Conservation (phyloP, 1,284 basidiomycete species). For the Hypsizygus ulmarius region DNA sequence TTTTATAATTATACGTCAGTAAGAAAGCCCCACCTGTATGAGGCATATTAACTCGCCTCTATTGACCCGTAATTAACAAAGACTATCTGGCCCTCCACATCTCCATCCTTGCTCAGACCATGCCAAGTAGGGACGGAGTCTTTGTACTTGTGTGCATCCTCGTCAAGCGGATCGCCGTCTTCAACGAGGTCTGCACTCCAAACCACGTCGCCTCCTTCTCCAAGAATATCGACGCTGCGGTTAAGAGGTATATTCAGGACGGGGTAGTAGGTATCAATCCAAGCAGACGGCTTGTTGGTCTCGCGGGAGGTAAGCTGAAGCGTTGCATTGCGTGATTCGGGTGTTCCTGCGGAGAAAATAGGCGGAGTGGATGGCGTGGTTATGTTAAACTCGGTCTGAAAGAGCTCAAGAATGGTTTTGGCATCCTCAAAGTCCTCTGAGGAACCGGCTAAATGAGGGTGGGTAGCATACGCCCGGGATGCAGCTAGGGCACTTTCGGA, state of each 20-base stretch:
- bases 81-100: conserved; percentile 66
- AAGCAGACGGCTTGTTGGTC: conserved; percentile 54
- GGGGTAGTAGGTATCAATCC: conserved; percentile 84
- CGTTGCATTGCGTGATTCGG: conserved; percentile 62
- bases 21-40: not conserved
- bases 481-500: conserved; percentile 51
- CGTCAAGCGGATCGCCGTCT: conserved; percentile 61
- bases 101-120: conserved; percentile 64
- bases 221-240: conserved; percentile 59
- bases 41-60: conserved; percentile 35
- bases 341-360: conserved; percentile 64
- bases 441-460: conserved; percentile 74
- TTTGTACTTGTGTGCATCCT: conserved; percentile 59
- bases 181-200: conserved; percentile 75
- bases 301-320: conserved; percentile 45
- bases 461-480: conserved; percentile 59
- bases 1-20: not conserved
- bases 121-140: conserved; percentile 65
- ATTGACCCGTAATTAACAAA: conserved; percentile 84
- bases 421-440: conserved; percentile 64
- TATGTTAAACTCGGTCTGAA: conserved; percentile 62
- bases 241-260: conserved; percentile 75
- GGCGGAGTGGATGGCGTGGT: conserved; percentile 41
- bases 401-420: conserved; percentile 57
- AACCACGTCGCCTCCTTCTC: conserved; percentile 48